Evolutionary conservation across 441 rosid genomes (phyloP), one percentile per base, ranked within the genome.

Genomic region (Corymbia calophylla): DNA sequence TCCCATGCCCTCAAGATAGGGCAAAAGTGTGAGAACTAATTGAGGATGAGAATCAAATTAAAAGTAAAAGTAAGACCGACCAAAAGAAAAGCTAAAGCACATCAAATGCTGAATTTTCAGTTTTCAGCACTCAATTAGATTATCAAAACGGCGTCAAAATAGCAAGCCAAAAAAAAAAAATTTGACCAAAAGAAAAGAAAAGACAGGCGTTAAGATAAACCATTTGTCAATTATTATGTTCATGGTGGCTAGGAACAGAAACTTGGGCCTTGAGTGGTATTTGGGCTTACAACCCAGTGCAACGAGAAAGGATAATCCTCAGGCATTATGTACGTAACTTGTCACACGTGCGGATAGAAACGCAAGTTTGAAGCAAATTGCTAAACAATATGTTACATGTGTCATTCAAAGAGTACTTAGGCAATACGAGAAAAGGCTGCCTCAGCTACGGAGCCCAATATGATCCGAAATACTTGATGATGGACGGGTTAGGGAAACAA

Each of bases 121-220:
- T 29, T n/a, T 64, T 64, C 1, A 8, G 15, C 31, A 64, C 35
- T 64, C 4, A 0, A 64, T 64, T 64, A 64, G 70, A 64, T 64
- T 56, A 56, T 56, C 62, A 4, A 56, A 56, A 56, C 2, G 29
- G 62, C 29, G 23, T 56, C 0, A 55, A 55, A 55, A 21, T 55
- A 21, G 12, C 60, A 19, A 55, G 27, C 27, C 5, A 0, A 55
- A 55, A 21, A 9, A 21, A 3, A 3, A 21, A 0, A 8, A 3
- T 39, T 35, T 39, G 44, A 39, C 44, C 44, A 39, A 39, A 39
- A 39, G 44, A 39, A 1, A 55, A 21, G 27, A 21, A 56, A 1
- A 56, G 4, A 9, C 5, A 23, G 62, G 29, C 62, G 11, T 56
- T 23, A 56, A 56, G 62, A 56, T 29, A 29, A 29, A 29, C 70